A percentile compares a stretch with the other conserved stretches of the same genome.
Evolutionary conservation across 768 basidiomycete species (phyloP).

Genomic region (Leccinum uliginosum): DNA sequence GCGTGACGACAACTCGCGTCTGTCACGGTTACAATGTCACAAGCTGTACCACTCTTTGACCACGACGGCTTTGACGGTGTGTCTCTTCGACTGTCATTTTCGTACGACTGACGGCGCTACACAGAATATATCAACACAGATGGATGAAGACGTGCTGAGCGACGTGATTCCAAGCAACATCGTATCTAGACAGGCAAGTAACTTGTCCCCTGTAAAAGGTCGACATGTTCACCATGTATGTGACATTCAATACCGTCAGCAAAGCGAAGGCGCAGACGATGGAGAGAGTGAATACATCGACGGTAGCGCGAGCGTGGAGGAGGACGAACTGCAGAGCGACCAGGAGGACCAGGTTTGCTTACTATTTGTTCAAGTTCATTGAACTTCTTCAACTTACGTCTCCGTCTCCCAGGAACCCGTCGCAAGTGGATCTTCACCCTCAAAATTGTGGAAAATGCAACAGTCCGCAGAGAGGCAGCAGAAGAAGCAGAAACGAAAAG

Average conservation of each 20-base stretch:
- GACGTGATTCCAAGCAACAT: slow-evolving; percentile 91
- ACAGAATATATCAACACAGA: slow-evolving; percentile 18
- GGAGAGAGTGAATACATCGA: slow-evolving; percentile 67
- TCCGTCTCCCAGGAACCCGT: slow-evolving; percentile 15
- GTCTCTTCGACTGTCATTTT: slow-evolving; percentile 6
- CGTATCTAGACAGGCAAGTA: slow-evolving; percentile 76
- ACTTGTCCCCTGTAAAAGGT: not conserved
- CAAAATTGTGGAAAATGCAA: slow-evolving; percentile 34
- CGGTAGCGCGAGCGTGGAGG: slow-evolving; percentile 49
- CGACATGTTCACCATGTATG: slow-evolving; percentile 6
- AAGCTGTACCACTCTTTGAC: slow-evolving; percentile 13
- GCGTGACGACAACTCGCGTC: slow-evolving; percentile 16
- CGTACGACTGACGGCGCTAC: not conserved
- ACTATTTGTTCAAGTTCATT: not conserved
- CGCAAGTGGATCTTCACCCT: slow-evolving; percentile 24
- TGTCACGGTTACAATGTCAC: slow-evolving; percentile 24
- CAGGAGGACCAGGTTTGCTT: slow-evolving; percentile 34
- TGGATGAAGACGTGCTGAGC: slow-evolving; percentile 80
- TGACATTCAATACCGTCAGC: slow-evolving; percentile 33
- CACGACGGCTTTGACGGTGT: slow-evolving; percentile 19
- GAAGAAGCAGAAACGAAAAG: slow-evolving; percentile 56
- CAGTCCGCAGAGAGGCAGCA: slow-evolving; percentile 37
- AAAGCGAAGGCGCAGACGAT: slow-evolving; percentile 67
- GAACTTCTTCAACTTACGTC: slow-evolving; percentile 1
- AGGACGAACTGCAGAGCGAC: slow-evolving; percentile 62